These are phyloP conservation scores for Helichrysum umbraculigerum DNA, from an alignment of 129 eudicot species.

Conservation along the genomic window DNA sequence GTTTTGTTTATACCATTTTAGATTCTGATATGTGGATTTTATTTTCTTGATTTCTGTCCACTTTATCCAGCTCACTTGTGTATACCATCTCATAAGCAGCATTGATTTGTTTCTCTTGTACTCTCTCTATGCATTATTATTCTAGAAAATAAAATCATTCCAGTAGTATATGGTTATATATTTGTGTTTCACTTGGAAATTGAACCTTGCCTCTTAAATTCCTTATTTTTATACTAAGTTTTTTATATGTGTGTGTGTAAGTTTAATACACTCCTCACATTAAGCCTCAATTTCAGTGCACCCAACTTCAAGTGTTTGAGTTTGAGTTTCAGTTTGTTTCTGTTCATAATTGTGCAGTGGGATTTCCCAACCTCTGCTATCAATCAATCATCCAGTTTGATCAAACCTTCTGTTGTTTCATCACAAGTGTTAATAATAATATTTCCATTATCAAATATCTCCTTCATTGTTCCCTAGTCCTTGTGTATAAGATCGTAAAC, in stretches of 20 bases:
- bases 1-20: constrained; percentile 8
- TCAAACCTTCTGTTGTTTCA: no score
- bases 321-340: constrained; percentile 1
- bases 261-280: not conserved
- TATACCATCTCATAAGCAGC: not conserved
- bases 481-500: no score
- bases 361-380: not conserved
- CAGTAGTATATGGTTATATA: not conserved
- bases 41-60: constrained; percentile 21
- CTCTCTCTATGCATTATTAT: constrained; percentile 2
- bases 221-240: not conserved
- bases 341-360: not conserved
- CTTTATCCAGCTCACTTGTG: constrained; percentile 16
- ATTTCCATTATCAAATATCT: no score
- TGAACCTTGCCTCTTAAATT: constrained; percentile 19
- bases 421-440: no score
- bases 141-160: not conserved
- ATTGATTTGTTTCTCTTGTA: not conserved
- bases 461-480: no score
- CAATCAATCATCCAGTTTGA: no score
- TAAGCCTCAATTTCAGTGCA: constrained; percentile 18
- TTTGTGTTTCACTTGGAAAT: constrained; percentile 1
- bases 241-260: constrained; percentile 9
- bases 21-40: constrained; percentile 16
- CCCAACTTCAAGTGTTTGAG: constrained; percentile 11